Conservation (phyloP, 495 filamentous ascomycete species). For the Cryomyces minteri region DNA sequence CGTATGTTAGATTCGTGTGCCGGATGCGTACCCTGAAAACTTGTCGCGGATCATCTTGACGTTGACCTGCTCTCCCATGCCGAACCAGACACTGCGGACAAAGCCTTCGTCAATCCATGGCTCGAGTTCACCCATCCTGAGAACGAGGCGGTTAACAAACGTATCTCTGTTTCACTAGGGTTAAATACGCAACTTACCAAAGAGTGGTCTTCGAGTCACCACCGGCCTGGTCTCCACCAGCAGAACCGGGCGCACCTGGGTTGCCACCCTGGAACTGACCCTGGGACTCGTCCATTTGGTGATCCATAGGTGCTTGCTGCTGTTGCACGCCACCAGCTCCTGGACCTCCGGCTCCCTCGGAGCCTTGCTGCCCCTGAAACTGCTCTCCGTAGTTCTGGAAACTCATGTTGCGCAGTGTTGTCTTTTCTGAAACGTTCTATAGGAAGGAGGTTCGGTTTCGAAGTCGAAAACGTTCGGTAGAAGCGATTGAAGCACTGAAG, state of each 20-base stretch:
- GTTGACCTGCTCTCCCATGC: constrained; percentile 82
- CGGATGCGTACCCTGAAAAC: constrained; percentile 72
- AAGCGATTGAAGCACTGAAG: neutral
- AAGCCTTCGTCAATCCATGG: constrained; percentile 99
- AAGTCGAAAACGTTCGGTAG: neutral
- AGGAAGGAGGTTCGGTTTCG: neutral
- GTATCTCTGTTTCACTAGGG: neutral
- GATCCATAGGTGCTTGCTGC: constrained; percentile 16
- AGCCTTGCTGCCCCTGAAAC: constrained; percentile 15
- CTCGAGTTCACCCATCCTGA: constrained; percentile 97
- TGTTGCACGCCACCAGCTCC: constrained; percentile 6
- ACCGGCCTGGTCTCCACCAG: constrained; percentile 34
- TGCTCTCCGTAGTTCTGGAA: constrained; percentile 10
- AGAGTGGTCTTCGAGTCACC: constrained; percentile 63
- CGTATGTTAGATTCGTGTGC: constrained; percentile 1
- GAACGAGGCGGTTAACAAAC: neutral
- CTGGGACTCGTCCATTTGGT: constrained; percentile 33
- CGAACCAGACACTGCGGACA: constrained; percentile 82
- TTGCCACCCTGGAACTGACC: constrained; percentile 34
- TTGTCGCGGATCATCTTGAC: constrained; percentile 99
- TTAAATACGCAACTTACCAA: constrained; percentile 36
- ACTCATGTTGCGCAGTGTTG: constrained; percentile 7
- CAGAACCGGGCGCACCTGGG: constrained; percentile 31
- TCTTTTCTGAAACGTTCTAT: neutral
- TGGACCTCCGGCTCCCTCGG: constrained; percentile 13